Evolutionary conservation across 331 rosid genomes (phyloP), one percentile per base, ranked within the genome.

Genomic region (Ulmus americana): DNA sequence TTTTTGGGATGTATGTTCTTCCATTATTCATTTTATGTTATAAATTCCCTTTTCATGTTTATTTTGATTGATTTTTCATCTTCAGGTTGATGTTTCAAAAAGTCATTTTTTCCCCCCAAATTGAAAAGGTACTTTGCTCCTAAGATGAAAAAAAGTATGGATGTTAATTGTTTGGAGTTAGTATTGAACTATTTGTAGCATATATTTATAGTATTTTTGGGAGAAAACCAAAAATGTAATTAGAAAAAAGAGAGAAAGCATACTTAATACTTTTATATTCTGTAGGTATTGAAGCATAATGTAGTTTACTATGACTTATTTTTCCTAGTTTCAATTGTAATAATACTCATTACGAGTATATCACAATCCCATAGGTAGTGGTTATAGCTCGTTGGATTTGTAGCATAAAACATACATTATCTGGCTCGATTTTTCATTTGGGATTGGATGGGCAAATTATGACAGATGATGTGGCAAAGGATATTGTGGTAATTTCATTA

Each of bases 41-140:
- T 20, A 40, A 57, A 51, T 64, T 56, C 12, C 40, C 65, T 15
- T 67, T 76, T 7, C 50, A 55, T 73, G 50, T 57, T 46, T 59
- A 45, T 49, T 46, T 45, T 64, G 15, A 18, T 55, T 76, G 55
- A 46, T 61, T 13, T 49, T 55, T 74, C 61, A 77, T 70, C 44
- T 59, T 59, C 83, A 92, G 98, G 62, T 92, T 77, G 88, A 83
- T 66, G 97, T 97, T 70, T 86, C 77, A 66, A 89, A 87, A 87
- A 80, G 95, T 71, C 50, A 47, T 89, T 75, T 85, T 92, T 75
- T 65, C 77, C 77, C 82, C 95, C 20, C 83, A 86, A 84, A 79
- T 45, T 79, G 95, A 80, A 77, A 86, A 92, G 97, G 98, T 92
- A 86, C 81, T 72, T 59, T 67, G n/a, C 42, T 72, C 10, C 70